Evolutionary conservation across 805 yeast genomes (phyloP), one percentile per base, ranked within the genome.

Genomic region (Hemisphaericaspora nanyangensis): DNA sequence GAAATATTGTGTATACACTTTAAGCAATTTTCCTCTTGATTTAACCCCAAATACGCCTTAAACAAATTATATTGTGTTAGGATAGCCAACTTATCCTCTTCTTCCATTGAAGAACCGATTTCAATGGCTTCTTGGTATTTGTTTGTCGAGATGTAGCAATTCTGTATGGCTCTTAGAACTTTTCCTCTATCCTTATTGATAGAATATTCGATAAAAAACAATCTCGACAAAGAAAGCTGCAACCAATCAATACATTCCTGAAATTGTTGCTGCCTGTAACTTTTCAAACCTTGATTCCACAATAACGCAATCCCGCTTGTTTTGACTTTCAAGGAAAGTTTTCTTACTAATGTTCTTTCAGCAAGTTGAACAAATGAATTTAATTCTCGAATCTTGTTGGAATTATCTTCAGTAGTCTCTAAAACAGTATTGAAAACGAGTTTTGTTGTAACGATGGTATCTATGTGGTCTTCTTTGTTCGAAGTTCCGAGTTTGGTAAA

Each of bases 1-100:
- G 29, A 16, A 11, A 37, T 18, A 3, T 11, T 30, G 13, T 16
- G 15, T 19, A 30, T 27, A 31, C 35, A 20, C 5, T 29, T n/a
- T 28, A 31, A 7, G 19, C 29, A 17, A 8, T 8, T 24, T 10
- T 26, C 17, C n/a, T 31, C 40, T 3, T 31, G 15, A 11, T 22
- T 16, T n/a, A 37, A 19, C 5, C 15, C 12, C 6, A 31, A 8
- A 24, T 37, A 31, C 5, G 31, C 13, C 17, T 34, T 18, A 17
- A 31, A 37, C n/a, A 37, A 19, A 28, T 37, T 37, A 17, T 37
- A 37, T 24, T 37, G 40, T 11, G 40, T 37, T 16, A 37, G 15
- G 3, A 20, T 19, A 13, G 17, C 3, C 10, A 8, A n/a, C 25
- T 33, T 37, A 22, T 37, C 35, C 22, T 37, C 29, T 24, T 37